Conservation (phyloP, 257 asterid genomes). For the Datura wrightii region DNA sequence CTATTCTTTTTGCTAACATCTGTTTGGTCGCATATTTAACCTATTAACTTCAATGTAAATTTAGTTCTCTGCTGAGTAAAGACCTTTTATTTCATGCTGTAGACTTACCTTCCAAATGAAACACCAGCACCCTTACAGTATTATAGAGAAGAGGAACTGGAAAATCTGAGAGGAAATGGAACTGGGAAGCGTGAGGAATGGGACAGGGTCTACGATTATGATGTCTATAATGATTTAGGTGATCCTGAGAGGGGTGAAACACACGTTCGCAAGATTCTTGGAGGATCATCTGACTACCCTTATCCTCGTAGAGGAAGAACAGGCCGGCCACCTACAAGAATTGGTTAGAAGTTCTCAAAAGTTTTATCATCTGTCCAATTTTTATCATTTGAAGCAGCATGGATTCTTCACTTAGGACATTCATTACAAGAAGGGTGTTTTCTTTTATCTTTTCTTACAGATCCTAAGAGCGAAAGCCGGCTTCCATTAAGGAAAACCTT, state of each 20-base stretch:
- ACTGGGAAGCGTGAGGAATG: constrained; percentile 47
- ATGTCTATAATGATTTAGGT: constrained; percentile 51
- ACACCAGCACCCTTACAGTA: constrained; percentile 39
- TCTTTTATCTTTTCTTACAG: constrained; percentile 35
- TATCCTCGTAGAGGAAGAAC: constrained; percentile 85
- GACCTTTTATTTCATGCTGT: neutral
- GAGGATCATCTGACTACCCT: constrained; percentile 45
- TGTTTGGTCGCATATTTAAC: neutral
- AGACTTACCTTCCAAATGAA: constrained; percentile 49
- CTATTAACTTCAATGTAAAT: neutral
- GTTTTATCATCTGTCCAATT: neutral
- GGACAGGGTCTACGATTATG: constrained; percentile 55
- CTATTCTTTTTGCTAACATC: neutral
- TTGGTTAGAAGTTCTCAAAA: constrained; percentile 40
- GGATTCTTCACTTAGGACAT: neutral
- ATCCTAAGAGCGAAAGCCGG: constrained; percentile 58
- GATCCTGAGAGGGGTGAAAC: constrained; percentile 39
- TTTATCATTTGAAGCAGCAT: neutral
- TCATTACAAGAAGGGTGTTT: neutral
- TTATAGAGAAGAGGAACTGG: constrained; percentile 44
- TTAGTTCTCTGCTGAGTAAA: neutral
- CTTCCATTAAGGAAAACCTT: constrained; percentile 52
- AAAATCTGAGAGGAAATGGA: constrained; percentile 45
- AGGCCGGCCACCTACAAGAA: constrained; percentile 58
- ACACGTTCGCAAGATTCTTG: constrained; percentile 40